Evolutionary conservation across 139 green algal species (phyloP).

Genomic region (Eudorina sp.): DNA sequence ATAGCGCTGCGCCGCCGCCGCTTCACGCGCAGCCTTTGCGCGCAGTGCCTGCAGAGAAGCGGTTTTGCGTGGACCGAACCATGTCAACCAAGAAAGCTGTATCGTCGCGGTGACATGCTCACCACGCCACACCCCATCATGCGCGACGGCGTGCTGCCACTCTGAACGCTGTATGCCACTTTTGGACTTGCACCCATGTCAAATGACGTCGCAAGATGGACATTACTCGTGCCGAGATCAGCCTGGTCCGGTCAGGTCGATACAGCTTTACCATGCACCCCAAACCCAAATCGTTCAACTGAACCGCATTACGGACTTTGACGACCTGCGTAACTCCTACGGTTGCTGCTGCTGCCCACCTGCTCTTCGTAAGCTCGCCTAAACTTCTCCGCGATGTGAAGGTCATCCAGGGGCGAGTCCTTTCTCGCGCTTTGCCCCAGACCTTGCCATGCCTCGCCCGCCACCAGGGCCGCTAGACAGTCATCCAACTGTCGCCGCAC

Average conservation of each 20-base stretch:
- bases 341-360: background rate
- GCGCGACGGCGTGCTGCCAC: background rate
- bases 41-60: conserved; percentile 6
- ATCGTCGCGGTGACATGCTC: too few relatives aligned
- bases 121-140: too few relatives aligned
- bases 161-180: background rate
- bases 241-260: too few relatives aligned
- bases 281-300: too few relatives aligned
- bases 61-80: background rate
- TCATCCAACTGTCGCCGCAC: background rate
- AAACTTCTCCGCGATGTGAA: conserved; percentile 46
- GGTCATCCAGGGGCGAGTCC: background rate
- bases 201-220: background rate
- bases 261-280: too few relatives aligned
- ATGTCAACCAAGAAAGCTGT: background rate
- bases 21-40: conserved; percentile 33
- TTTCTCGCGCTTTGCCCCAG: background rate
- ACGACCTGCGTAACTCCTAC: background rate
- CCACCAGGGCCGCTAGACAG: conserved; percentile 27
- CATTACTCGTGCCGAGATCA: too few relatives aligned
- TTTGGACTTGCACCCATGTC: background rate
- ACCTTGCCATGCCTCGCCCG: background rate
- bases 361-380: conserved; percentile 37
- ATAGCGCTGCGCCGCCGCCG: background rate
- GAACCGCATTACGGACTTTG: background rate